A percentile compares a stretch with the other conserved stretches of the same genome.
Conservation (phyloP, 441 rosid species). For the Sinapis alba region DNA sequence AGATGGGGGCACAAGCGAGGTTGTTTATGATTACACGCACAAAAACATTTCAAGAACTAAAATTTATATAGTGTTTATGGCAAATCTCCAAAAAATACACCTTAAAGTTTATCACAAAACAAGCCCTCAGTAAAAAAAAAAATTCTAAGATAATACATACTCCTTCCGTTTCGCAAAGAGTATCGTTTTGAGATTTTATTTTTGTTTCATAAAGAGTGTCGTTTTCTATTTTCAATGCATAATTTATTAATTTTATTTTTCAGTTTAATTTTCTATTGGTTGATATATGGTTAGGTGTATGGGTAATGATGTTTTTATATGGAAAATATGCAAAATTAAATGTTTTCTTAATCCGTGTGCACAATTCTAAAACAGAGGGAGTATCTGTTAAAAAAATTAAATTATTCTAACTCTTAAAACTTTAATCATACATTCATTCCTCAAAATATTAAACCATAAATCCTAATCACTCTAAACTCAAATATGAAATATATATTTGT, state of each 20-base stretch:
- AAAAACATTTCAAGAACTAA: not conserved
- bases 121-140: not conserved
- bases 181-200: no score
- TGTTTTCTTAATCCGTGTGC: no score
- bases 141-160: not conserved
- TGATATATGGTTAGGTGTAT: no score
- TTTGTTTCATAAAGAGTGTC: no score
- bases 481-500: not conserved
- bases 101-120: not conserved
- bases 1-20: slow-evolving; percentile 84
- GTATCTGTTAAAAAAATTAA: not conserved
- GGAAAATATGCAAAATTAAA: no score
- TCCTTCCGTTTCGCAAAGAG: no score
- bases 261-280: no score
- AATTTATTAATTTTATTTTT: no score
- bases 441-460: not conserved
- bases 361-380: no score
- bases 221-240: no score
- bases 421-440: not conserved
- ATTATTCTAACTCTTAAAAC: not conserved
- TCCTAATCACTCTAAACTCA: not conserved
- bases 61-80: not conserved
- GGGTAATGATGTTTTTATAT: no score
- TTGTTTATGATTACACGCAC: not conserved
- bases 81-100: not conserved